Conservation (phyloP, 1,284 basidiomycete species). For the Polyporus tsugae region DNA sequence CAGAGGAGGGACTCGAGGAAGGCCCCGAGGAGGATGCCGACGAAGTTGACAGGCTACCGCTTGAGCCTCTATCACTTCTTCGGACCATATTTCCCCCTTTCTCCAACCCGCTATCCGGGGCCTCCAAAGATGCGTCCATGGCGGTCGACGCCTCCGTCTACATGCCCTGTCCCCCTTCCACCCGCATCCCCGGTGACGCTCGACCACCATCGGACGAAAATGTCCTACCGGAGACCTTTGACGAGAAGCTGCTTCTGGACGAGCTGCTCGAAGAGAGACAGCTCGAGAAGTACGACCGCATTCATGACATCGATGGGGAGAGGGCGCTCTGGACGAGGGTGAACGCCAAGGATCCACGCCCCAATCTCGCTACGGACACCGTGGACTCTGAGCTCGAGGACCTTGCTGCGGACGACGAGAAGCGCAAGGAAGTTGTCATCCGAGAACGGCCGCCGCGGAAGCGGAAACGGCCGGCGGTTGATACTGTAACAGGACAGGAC, state of each 20-base stretch:
- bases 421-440: not conserved
- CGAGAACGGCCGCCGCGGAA: slow-evolving; percentile 5
- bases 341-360: slow-evolving; percentile 3
- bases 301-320: slow-evolving; percentile 37
- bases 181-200: slow-evolving; percentile 12
- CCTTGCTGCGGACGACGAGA: not conserved
- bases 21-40: slow-evolving; percentile 10
- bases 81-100: slow-evolving; percentile 40
- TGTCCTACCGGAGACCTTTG: slow-evolving; percentile 49
- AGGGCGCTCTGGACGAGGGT: slow-evolving; percentile 41
- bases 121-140: slow-evolving; percentile 10
- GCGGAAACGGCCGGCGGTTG: not conserved
- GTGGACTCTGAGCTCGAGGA: slow-evolving; percentile 10
- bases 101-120: slow-evolving; percentile 31
- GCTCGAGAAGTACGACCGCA: slow-evolving; percentile 52
- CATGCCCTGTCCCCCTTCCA: slow-evolving; percentile 36
- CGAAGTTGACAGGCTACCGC: slow-evolving; percentile 10
- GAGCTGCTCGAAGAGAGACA: slow-evolving; percentile 59
- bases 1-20: slow-evolving; percentile 11
- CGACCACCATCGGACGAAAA: slow-evolving; percentile 36
- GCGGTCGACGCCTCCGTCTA: slow-evolving; percentile 24
- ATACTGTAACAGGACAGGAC: not conserved
- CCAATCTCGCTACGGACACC: not conserved
- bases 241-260: slow-evolving; percentile 50
- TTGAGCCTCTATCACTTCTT: slow-evolving; percentile 25